These are phyloP conservation scores for Cajanus cajan DNA, from an alignment of 306 rosid genomes.

Conservation along the genomic window DNA sequence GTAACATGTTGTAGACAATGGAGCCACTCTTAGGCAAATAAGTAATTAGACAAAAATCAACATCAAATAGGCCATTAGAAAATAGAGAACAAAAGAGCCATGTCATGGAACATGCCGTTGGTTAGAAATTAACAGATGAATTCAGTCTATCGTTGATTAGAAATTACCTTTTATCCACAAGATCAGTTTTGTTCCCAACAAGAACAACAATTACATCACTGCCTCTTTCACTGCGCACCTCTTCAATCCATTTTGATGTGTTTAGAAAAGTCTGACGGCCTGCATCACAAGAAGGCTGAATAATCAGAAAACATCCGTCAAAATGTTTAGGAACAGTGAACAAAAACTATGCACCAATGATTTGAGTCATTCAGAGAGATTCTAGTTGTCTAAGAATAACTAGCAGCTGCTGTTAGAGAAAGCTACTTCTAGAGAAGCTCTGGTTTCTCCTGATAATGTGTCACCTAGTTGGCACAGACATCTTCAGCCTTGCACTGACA, in stretches of 20 bases:
- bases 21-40: neutral
- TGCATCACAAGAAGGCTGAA: conserved; percentile 30
- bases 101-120: neutral
- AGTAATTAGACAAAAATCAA: neutral
- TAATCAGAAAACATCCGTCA: conserved; percentile 29
- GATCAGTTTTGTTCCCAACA: conserved; percentile 91
- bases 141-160: neutral
- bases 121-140: conserved; percentile 9
- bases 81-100: conserved; percentile 21
- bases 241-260: conserved; percentile 86
- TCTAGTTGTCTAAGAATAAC: conserved; percentile 11
- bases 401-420: conserved; percentile 1
- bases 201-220: conserved; percentile 84
- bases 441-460: neutral
- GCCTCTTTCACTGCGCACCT: conserved; percentile 89
- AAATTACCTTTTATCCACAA: conserved; percentile 86
- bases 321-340: conserved; percentile 5
- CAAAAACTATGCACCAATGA: conserved; percentile 20
- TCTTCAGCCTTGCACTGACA: neutral
- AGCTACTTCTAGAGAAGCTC: neutral
- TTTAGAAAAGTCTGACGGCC: conserved; percentile 83
- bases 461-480: neutral
- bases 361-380: conserved; percentile 22
- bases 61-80: neutral
- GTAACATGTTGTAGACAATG: neutral